phyloP scores from a whole-genome alignment of 2,329 filamentous ascomycete species.

The Aspergillus ochraceoroseus region DNA sequence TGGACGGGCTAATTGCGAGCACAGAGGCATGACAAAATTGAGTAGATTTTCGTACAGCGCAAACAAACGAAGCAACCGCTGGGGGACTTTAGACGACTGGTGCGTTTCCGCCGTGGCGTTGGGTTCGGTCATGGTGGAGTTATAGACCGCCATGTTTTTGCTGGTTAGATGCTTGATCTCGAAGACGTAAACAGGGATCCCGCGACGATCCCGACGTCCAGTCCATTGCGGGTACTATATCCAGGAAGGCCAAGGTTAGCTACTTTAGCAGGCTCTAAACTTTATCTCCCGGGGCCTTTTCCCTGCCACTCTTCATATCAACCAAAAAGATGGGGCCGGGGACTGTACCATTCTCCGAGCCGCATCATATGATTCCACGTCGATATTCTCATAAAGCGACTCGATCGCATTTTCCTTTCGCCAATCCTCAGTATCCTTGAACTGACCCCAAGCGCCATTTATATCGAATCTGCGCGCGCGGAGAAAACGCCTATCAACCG shows the following conservation, averaged over 20 bases:
- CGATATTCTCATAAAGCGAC: slow-evolving; percentile 78
- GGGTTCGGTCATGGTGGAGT: slow-evolving; percentile 46
- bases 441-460: slow-evolving; percentile 73
- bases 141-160: slow-evolving; percentile 75
- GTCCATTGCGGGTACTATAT: slow-evolving; percentile 88
- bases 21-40: slow-evolving; percentile 78
- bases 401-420: slow-evolving; percentile 72
- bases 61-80: slow-evolving; percentile 79
- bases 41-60: slow-evolving; percentile 91
- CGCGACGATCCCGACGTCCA: slow-evolving; percentile 79
- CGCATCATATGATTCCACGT: slow-evolving; percentile 76
- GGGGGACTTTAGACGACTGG: slow-evolving; percentile 52
- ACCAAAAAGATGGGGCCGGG: no score
- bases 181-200: slow-evolving; percentile 88
- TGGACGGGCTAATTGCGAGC: slow-evolving; percentile 70
- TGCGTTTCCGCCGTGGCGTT: slow-evolving; percentile 56
- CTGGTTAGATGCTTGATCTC: slow-evolving; percentile 77
- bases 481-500: slow-evolving; percentile 65
- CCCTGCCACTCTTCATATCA: no score
- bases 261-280: not conserved
- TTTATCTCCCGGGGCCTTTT: no score
- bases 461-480: slow-evolving; percentile 77
- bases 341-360: slow-evolving; percentile 66
- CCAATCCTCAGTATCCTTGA: slow-evolving; percentile 85
- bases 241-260: slow-evolving; percentile 2